phyloP scores from a whole-genome alignment of 768 basidiomycete genomes.

The Auricularia sp. region DNA sequence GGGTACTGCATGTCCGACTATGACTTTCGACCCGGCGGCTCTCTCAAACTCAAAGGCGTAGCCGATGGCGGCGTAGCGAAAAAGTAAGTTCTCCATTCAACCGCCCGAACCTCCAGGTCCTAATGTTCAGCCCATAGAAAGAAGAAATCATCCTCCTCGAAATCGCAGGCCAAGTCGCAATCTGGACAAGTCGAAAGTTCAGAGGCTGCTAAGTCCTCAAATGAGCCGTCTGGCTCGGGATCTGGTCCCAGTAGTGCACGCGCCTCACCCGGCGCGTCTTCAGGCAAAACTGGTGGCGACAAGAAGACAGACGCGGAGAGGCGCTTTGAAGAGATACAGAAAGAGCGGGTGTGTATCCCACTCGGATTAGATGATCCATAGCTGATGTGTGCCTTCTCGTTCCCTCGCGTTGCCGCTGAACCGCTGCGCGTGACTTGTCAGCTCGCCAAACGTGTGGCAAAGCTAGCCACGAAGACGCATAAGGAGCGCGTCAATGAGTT shows the following conservation, averaged over 20 bases:
- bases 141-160: conserved; percentile 68
- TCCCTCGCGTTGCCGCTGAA: neutral
- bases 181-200: conserved; percentile 29
- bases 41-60: conserved; percentile 84
- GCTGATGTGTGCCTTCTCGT: neutral
- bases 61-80: conserved; percentile 72
- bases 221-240: conserved; percentile 6
- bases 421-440: conserved; percentile 18
- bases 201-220: conserved; percentile 23
- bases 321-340: conserved; percentile 82
- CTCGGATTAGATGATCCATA: neutral
- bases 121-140: conserved; percentile 40
- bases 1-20: conserved; percentile 64
- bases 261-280: conserved; percentile 43
- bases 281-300: conserved; percentile 28
- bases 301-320: conserved; percentile 80
- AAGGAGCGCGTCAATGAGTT: conserved; percentile 91
- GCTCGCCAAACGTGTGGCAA: conserved; percentile 67
- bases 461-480: conserved; percentile 74
- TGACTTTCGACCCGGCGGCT: conserved; percentile 73
- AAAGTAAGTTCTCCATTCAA: conserved; percentile 42
- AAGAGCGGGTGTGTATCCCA: conserved; percentile 49
- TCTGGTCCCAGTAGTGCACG: conserved; percentile 48
- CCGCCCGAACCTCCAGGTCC: conserved; percentile 8
- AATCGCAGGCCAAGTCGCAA: conserved; percentile 27